A percentile compares a stretch with the other conserved stretches of the same genome.
Conservation (phyloP, 2,329 filamentous ascomycete genomes). For the Ophiostoma tasmaniense region DNA sequence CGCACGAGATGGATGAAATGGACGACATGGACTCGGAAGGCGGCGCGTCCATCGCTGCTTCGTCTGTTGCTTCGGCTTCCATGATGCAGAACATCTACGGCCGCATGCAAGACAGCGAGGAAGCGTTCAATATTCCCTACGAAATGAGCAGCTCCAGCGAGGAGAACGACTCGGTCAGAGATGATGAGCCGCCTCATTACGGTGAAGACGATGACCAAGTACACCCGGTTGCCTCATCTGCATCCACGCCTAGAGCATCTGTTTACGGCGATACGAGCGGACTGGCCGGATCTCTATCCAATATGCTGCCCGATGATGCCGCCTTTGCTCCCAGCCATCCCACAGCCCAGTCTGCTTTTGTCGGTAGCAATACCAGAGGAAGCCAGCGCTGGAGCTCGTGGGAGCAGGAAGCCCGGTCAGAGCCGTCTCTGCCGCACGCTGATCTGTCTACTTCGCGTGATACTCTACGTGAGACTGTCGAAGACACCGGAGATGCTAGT, state of each 20-base stretch:
- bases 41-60: conserved; percentile 26
- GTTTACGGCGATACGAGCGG: conserved; percentile 26
- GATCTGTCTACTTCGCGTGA: background rate
- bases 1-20: background rate
- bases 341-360: background rate
- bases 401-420: conserved; percentile 29
- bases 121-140: conserved; percentile 49
- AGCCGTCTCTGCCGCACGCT: conserved; percentile 27
- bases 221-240: conserved; percentile 24
- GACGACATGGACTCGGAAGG: conserved; percentile 17
- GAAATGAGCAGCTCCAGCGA: conserved; percentile 35
- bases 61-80: conserved; percentile 28
- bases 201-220: background rate
- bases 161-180: conserved; percentile 26
- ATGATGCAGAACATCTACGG: conserved; percentile 29
- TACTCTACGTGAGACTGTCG: background rate
- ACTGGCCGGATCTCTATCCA: background rate
- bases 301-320: background rate
- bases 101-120: conserved; percentile 42
- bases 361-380: too few relatives aligned
- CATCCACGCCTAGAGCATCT: conserved; percentile 48
- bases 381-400: background rate
- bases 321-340: background rate
- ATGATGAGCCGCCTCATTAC: background rate
- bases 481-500: background rate